Conservation (phyloP, 1,284 basidiomycete species). For the Moesziomyces globuligerus region DNA sequence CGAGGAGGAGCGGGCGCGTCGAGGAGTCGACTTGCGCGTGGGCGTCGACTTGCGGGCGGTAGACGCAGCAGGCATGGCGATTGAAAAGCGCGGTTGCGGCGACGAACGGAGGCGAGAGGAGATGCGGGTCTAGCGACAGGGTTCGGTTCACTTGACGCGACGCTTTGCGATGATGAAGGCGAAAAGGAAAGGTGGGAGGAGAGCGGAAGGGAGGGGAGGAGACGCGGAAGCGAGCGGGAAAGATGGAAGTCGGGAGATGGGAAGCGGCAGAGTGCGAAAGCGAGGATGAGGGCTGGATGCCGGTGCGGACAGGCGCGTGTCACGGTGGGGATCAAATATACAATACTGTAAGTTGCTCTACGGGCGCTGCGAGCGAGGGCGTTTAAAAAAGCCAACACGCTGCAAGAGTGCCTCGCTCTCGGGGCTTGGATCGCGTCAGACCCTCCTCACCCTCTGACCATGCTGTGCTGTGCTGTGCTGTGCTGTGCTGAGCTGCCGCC, state of each 20-base stretch:
- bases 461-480: slow-evolving; percentile 19
- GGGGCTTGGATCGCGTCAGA: too few species aligned
- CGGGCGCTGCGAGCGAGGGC: slow-evolving; percentile 1
- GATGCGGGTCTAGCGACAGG: too few species aligned
- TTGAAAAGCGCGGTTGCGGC: slow-evolving; percentile 1
- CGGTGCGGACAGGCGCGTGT: not conserved
- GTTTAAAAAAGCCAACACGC: slow-evolving; percentile 10
- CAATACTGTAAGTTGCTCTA: too few species aligned
- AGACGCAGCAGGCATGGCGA: slow-evolving; percentile 42
- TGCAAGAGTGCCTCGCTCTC: not conserved
- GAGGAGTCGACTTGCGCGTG: slow-evolving; percentile 57
- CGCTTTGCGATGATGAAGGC: not conserved
- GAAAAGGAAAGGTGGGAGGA: not conserved
- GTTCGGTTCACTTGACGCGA: too few species aligned
- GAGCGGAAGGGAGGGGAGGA: not conserved
- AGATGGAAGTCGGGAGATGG: not conserved
- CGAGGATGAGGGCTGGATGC: slow-evolving; percentile 10
- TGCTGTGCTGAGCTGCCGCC: too few species aligned
- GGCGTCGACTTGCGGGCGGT: slow-evolving; percentile 43
- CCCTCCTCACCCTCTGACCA: not conserved
- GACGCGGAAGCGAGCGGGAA: not conserved
- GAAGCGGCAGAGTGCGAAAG: slow-evolving; percentile 15
- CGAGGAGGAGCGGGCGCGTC: slow-evolving; percentile 60
- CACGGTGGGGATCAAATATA: not conserved
- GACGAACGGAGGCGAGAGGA: slow-evolving; percentile 11